phyloP scores from a whole-genome alignment of 345 rosid species.

The Turritis glabra region DNA sequence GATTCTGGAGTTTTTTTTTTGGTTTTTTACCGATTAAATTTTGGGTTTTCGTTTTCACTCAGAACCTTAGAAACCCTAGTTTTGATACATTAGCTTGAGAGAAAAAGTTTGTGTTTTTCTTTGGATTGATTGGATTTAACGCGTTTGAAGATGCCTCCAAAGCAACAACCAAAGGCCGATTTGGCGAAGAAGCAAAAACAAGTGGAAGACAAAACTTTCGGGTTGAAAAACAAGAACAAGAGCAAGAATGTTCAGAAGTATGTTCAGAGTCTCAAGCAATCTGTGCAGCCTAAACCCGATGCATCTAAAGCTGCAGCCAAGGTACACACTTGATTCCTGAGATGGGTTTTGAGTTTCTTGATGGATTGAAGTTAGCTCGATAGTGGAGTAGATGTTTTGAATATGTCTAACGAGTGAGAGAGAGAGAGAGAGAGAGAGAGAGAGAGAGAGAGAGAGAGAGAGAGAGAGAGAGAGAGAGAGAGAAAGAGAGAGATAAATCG shows the following conservation, averaged over 20 bases:
- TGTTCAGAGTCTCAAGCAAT: conserved; percentile 78
- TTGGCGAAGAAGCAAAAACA: conserved; percentile 90
- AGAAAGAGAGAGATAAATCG: background rate
- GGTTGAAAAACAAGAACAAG: conserved; percentile 91
- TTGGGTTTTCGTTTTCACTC: background rate
- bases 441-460: too few relatives aligned
- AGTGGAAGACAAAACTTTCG: conserved; percentile 95
- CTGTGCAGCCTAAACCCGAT: conserved; percentile 82
- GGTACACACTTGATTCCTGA: conserved; percentile 38
- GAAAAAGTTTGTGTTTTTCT: background rate
- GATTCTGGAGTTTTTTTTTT: background rate
- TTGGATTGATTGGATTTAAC: background rate
- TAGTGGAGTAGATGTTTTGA: background rate
- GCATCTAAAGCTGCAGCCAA: conserved; percentile 64
- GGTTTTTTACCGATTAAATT: background rate
- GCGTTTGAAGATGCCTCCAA: conserved; percentile 71
- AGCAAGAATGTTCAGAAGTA: conserved; percentile 95
- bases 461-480: too few relatives aligned
- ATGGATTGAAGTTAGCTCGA: conserved; percentile 1
- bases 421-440: too few relatives aligned
- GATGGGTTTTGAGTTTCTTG: conserved; percentile 1
- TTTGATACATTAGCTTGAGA: conserved; percentile 25
- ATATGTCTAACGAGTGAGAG: background rate
- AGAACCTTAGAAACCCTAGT: conserved; percentile 32
- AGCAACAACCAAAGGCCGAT: conserved; percentile 83